Percentiles rank a stretch among this genome's conserved stretches.
These are phyloP conservation scores for Neolecta irregularis DNA, from an alignment of 1,139 yeast genomes.

Conservation along the genomic window DNA sequence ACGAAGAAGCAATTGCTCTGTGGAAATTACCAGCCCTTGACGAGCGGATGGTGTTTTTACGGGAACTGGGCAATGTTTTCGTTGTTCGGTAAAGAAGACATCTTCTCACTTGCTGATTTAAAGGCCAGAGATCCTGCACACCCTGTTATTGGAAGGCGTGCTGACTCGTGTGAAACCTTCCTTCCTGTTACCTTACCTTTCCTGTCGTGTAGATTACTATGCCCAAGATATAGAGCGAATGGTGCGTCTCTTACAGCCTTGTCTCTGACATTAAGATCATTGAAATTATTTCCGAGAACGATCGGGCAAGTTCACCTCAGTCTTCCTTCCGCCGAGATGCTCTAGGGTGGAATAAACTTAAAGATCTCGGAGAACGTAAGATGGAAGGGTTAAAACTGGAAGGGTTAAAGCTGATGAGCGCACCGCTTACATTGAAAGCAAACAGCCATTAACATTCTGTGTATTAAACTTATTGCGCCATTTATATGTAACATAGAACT, in stretches of 20 bases:
- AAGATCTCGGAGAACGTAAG: no score
- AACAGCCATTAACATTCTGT: background rate
- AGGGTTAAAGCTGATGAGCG: no score
- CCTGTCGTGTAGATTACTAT: constrained; percentile 14
- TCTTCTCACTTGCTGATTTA: background rate
- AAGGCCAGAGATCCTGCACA: constrained; percentile 47
- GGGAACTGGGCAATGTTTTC: constrained; percentile 72
- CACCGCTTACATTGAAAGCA: background rate
- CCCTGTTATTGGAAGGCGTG: constrained; percentile 72
- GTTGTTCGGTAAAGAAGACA: constrained; percentile 30
- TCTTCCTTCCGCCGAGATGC: no score
- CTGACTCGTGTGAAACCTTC: constrained; percentile 53
- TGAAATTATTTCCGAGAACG: no score
- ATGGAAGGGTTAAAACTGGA: no score
- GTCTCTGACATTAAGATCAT: background rate
- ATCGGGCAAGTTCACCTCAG: no score
- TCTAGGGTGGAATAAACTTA: no score
- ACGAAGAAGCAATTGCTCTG: constrained; percentile 54
- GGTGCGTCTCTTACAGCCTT: background rate
- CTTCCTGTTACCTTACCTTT: constrained; percentile 26
- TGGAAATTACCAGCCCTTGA: constrained; percentile 54
- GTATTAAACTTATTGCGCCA: background rate
- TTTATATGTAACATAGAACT: background rate
- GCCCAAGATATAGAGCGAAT: constrained; percentile 9
- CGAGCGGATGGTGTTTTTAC: constrained; percentile 54